Conservation (phyloP, 148 eudicot genomes). For the Nepenthes gracilis region DNA sequence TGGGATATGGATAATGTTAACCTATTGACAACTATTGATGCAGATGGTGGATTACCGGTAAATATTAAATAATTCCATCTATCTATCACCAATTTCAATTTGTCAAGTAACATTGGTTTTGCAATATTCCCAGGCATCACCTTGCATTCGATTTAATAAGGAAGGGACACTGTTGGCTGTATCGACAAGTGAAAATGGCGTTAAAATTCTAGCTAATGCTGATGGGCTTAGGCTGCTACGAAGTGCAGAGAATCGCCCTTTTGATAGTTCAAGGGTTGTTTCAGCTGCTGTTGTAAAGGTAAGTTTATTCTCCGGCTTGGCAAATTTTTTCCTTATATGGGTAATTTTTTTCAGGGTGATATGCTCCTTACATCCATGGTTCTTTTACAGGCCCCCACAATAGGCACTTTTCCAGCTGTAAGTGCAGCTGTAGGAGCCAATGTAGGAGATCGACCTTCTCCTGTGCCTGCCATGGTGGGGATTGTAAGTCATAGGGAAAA, state of each 20-base stretch:
- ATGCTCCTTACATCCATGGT: not conserved
- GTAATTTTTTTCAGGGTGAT: not conserved
- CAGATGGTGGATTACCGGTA: constrained; percentile 72
- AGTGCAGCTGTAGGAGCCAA: constrained; percentile 30
- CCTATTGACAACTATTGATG: constrained; percentile 36
- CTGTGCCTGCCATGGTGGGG: constrained; percentile 18
- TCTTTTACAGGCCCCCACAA: constrained; percentile 24
- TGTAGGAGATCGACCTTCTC: constrained; percentile 27
- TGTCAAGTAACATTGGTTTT: not conserved
- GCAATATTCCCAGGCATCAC: constrained; percentile 36
- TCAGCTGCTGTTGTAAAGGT: constrained; percentile 27
- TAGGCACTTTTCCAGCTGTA: constrained; percentile 19
- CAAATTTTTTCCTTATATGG: no score
- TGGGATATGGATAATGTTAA: constrained; percentile 64
- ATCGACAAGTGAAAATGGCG: constrained; percentile 49
- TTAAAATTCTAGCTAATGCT: constrained; percentile 45
- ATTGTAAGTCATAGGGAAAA: constrained; percentile 14
- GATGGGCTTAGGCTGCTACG: constrained; percentile 37
- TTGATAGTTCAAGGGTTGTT: constrained; percentile 26
- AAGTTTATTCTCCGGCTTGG: not conserved
- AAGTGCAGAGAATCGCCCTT: constrained; percentile 20
- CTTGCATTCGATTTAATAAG: constrained; percentile 49
- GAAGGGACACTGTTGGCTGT: constrained; percentile 53
- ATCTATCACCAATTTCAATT: not conserved
- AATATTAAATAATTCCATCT: not conserved